phyloP scores from a whole-genome alignment of 1,284 basidiomycete species.

The Trichosporon sp. region DNA sequence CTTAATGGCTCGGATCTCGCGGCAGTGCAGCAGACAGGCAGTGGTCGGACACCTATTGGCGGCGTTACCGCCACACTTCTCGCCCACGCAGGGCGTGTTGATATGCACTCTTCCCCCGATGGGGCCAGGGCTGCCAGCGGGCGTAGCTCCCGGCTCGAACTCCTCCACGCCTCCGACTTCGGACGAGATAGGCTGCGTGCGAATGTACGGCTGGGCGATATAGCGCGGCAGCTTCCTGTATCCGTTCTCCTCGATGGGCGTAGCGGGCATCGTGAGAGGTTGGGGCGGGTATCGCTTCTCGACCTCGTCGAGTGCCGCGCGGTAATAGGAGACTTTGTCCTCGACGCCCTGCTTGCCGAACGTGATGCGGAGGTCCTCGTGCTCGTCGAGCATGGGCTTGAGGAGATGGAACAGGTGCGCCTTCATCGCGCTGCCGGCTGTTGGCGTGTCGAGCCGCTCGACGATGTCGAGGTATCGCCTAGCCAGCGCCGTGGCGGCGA shows the following conservation, averaged over 20 bases:
- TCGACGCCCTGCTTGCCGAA: constrained; percentile 35
- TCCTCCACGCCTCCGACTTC: constrained; percentile 15
- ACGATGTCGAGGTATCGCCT: constrained; percentile 84
- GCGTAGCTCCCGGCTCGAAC: neutral
- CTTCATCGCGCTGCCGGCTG: constrained; percentile 71
- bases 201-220: constrained; percentile 79
- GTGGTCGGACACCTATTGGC: constrained; percentile 39
- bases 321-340: constrained; percentile 43
- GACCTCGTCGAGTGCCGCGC: constrained; percentile 62
- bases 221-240: constrained; percentile 66
- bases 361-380: constrained; percentile 66
- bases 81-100: constrained; percentile 4
- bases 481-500: constrained; percentile 62
- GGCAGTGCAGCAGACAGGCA: constrained; percentile 46
- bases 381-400: constrained; percentile 64
- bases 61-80: constrained; percentile 17
- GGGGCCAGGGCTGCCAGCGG: constrained; percentile 7
- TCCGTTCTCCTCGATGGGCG: constrained; percentile 33
- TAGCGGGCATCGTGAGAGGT: constrained; percentile 36
- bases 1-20: constrained; percentile 35
- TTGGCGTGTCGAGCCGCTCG: constrained; percentile 63
- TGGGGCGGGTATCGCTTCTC: constrained; percentile 54
- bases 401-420: constrained; percentile 90
- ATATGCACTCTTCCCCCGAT: constrained; percentile 14
- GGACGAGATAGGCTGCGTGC: constrained; percentile 49